Evolutionary conservation across 148 eudicot genomes (phyloP).

Genomic region (Cornus suecica): DNA sequence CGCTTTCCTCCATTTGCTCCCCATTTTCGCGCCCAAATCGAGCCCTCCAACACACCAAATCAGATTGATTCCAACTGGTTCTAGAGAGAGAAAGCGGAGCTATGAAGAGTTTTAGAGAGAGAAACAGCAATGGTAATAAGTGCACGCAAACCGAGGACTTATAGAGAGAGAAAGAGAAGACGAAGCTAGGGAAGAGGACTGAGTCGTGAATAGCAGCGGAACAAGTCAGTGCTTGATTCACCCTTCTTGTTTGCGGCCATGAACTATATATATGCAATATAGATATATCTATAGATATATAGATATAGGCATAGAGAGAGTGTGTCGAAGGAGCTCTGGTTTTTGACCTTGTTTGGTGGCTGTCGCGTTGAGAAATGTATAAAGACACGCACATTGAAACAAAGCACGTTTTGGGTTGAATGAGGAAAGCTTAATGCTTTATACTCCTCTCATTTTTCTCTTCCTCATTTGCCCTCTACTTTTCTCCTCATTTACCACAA

Average conservation of each 20-base stretch:
- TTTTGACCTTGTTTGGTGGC: neutral
- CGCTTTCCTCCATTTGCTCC: slow-evolving; percentile 45
- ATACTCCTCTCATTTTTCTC: neutral
- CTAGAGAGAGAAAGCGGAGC: neutral
- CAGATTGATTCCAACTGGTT: neutral
- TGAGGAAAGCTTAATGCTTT: neutral
- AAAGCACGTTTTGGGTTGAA: slow-evolving; percentile 2
- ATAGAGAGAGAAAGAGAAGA: slow-evolving; percentile 1
- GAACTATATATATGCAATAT: neutral
- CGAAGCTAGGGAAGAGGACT: neutral
- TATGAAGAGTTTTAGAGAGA: neutral
- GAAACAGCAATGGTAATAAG: neutral
- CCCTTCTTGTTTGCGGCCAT: slow-evolving; percentile 13
- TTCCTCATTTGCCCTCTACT: neutral
- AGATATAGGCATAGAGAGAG: neutral
- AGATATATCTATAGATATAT: too few species aligned
- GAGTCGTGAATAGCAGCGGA: neutral
- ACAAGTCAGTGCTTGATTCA: neutral
- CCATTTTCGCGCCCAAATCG: slow-evolving; percentile 11
- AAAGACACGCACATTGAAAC: neutral
- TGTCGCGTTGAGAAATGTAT: slow-evolving; percentile 2
- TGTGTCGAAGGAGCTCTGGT: neutral
- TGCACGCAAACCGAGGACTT: slow-evolving; percentile 19
- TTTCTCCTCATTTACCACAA: neutral
- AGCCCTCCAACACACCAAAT: neutral